Percentiles rank a stretch among this genome's conserved stretches.
Evolutionary conservation across 164 flowering plant genomes (phyloP).

Genomic region (Sedum album): DNA sequence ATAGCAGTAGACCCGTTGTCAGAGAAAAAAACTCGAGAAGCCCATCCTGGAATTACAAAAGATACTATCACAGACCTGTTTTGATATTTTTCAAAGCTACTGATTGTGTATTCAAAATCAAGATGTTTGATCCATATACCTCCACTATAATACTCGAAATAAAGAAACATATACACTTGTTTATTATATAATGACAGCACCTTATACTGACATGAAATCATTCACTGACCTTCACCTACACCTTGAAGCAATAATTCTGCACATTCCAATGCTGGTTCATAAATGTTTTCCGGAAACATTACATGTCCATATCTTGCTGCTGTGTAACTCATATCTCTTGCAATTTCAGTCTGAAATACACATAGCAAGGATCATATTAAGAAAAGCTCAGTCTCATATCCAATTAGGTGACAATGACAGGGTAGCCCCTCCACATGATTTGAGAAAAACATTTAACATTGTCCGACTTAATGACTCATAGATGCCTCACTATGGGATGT

Average conservation of each 20-base stretch:
- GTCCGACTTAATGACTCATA: too few species aligned
- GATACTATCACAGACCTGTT: background rate
- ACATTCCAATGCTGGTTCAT: constrained; percentile 87
- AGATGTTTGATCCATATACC: background rate
- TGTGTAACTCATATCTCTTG: constrained; percentile 94
- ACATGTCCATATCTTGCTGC: constrained; percentile 97
- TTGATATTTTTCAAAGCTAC: background rate
- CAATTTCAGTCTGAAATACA: constrained; percentile 95
- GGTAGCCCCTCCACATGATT: background rate
- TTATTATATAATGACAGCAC: background rate
- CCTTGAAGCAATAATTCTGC: constrained; percentile 90
- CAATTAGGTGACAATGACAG: background rate
- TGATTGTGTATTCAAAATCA: background rate
- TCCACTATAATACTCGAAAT: background rate
- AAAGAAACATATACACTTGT: background rate
- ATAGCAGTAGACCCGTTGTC: constrained; percentile 97
- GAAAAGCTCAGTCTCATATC: constrained; percentile 12
- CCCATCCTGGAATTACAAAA: constrained; percentile 61
- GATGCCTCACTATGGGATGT: too few species aligned
- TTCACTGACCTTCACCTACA: constrained; percentile 74
- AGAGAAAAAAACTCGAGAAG: constrained; percentile 80
- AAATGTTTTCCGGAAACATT: constrained; percentile 97
- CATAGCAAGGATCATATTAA: constrained; percentile 45
- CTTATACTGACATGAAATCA: background rate
- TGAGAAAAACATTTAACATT: too few species aligned